Conservation (phyloP, 108 stramenopile species). For the Hondaea fermentalgiana region DNA sequence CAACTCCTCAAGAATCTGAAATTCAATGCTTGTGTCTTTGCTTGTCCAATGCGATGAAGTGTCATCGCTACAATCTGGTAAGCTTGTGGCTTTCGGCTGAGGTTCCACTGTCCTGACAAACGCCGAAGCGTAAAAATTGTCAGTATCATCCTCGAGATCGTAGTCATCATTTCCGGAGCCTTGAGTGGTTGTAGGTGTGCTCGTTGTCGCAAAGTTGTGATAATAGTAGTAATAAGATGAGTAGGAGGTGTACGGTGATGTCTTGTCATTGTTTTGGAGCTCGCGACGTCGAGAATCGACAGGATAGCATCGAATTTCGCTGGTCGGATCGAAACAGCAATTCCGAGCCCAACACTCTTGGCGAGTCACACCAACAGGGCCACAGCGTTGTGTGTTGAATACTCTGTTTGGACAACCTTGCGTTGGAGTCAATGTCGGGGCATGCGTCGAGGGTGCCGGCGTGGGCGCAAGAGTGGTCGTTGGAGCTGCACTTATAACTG, state of each 20-base stretch:
- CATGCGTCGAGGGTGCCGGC: no score
- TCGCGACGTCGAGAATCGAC: neutral
- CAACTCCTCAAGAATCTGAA: neutral
- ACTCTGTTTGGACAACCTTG: neutral
- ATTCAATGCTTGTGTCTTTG: no score
- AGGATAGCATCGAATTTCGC: neutral
- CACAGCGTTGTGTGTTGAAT: neutral
- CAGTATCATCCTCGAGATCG: neutral
- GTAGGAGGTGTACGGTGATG: no score
- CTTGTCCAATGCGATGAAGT: no score
- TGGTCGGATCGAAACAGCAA: conserved; percentile 3
- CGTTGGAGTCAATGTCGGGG: neutral
- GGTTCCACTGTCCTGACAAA: neutral
- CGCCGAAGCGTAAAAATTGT: neutral
- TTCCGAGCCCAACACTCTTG: neutral
- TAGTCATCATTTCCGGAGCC: neutral
- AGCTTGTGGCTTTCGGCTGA: neutral
- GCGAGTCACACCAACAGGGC: neutral
- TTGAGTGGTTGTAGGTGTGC: neutral
- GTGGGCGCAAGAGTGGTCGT: no score
- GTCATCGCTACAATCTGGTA: neutral
- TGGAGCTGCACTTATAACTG: no score
- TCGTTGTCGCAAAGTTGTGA: neutral
- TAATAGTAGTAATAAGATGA: no score
- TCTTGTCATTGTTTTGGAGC: neutral